These are phyloP conservation scores for Lachancea mirantina DNA, from an alignment of 805 yeast genomes.

Conservation along the genomic window DNA sequence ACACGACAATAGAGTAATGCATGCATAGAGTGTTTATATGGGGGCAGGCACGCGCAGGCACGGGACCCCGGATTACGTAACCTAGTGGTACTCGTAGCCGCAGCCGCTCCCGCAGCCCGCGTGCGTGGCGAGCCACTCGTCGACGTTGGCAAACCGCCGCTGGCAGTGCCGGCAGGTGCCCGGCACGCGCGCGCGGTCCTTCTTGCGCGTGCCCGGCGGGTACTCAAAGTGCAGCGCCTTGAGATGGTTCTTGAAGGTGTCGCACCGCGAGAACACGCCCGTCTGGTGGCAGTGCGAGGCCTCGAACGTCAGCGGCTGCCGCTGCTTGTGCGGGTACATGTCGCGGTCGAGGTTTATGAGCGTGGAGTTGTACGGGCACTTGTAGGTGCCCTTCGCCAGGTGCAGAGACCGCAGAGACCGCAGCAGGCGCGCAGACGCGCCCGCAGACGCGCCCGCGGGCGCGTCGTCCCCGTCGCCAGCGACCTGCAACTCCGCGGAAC, in stretches of 20 bases:
- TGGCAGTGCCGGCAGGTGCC: slow-evolving; percentile 82
- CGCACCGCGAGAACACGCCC: slow-evolving; percentile 84
- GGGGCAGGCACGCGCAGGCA: no score
- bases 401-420: slow-evolving; percentile 21
- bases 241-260: slow-evolving; percentile 84
- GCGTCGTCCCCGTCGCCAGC: no score
- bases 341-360: slow-evolving; percentile 27
- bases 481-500: no score
- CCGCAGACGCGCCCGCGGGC: not conserved
- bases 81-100: slow-evolving; percentile 27
- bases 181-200: slow-evolving; percentile 55
- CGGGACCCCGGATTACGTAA: no score
- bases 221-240: slow-evolving; percentile 85
- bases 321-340: slow-evolving; percentile 22
- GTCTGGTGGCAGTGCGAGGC: slow-evolving; percentile 58
- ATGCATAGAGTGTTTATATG: no score
- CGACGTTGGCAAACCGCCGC: slow-evolving; percentile 55
- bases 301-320: slow-evolving; percentile 19
- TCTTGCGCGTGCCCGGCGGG: slow-evolving; percentile 80
- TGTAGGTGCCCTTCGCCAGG: slow-evolving; percentile 41
- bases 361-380: slow-evolving; percentile 59
- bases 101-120: slow-evolving; percentile 43
- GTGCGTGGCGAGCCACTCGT: slow-evolving; percentile 72
- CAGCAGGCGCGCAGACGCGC: no score
- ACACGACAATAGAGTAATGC: no score